Percentiles rank a stretch among this genome's conserved stretches.
Conservation (phyloP, 1,284 basidiomycete species). For the Moesziomyces sp. region DNA sequence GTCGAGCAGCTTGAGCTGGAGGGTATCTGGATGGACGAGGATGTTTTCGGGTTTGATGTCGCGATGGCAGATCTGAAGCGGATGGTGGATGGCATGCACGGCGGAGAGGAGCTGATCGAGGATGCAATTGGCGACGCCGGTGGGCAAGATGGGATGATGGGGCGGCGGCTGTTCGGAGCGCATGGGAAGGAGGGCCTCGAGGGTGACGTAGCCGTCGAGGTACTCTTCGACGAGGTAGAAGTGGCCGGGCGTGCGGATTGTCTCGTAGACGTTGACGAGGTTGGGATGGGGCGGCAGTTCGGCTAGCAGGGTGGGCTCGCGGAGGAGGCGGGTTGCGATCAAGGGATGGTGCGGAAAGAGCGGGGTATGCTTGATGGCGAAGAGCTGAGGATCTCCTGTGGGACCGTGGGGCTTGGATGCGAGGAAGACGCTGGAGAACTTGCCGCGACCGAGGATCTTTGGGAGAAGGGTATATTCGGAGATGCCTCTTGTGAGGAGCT, state of each 20-base stretch:
- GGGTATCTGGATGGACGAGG: slow-evolving; percentile 68
- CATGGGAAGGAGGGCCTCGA: slow-evolving; percentile 62
- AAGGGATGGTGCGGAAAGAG: slow-evolving; percentile 73
- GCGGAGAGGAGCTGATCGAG: slow-evolving; percentile 72
- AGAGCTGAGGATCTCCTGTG: slow-evolving; percentile 59
- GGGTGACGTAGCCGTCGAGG: slow-evolving; percentile 70
- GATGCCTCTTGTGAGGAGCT: slow-evolving; percentile 62
- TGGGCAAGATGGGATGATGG: slow-evolving; percentile 57
- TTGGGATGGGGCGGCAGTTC: slow-evolving; percentile 73
- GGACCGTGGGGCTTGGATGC: slow-evolving; percentile 56
- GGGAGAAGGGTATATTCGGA: slow-evolving; percentile 67
- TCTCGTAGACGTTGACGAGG: slow-evolving; percentile 72
- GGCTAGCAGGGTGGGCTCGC: slow-evolving; percentile 72
- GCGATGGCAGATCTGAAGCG: slow-evolving; percentile 72
- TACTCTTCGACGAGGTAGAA: slow-evolving; percentile 74
- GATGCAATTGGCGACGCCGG: slow-evolving; percentile 67
- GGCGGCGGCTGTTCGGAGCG: slow-evolving; percentile 37
- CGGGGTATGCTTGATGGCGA: slow-evolving; percentile 73
- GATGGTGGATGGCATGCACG: slow-evolving; percentile 71
- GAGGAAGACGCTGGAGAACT: slow-evolving; percentile 67
- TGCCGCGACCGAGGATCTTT: slow-evolving; percentile 63
- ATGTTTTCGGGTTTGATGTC: slow-evolving; percentile 73
- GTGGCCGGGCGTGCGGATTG: slow-evolving; percentile 72
- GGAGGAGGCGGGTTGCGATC: slow-evolving; percentile 72
- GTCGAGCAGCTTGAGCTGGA: slow-evolving; percentile 71